Evolutionary conservation across 495 filamentous ascomycete species (phyloP).

Genomic region (Xylona heveae): DNA sequence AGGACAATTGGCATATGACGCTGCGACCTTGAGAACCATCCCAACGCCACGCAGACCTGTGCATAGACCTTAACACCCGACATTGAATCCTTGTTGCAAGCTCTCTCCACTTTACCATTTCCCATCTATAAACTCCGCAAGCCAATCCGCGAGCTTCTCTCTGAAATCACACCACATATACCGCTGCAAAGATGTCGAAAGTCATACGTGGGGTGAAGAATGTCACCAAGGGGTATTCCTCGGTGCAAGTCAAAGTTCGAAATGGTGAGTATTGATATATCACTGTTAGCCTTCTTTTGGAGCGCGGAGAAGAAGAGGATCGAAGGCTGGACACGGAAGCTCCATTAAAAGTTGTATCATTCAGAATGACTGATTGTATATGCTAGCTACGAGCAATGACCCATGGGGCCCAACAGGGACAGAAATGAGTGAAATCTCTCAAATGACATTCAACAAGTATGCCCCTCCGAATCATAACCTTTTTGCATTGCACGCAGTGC

Average conservation of each 20-base stretch:
- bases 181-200: constrained; percentile 57
- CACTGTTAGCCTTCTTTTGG: background rate
- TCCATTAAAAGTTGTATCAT: no score
- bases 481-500: background rate
- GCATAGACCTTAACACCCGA: no score
- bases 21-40: no score
- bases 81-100: no score
- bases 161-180: no score
- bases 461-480: constrained; percentile 11
- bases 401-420: constrained; percentile 97
- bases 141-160: no score
- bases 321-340: no score
- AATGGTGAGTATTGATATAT: constrained; percentile 51
- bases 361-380: constrained; percentile 6
- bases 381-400: constrained; percentile 88
- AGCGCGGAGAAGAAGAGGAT: no score
- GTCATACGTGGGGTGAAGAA: constrained; percentile 98
- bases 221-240: constrained; percentile 97
- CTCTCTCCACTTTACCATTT: no score
- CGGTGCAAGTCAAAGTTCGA: constrained; percentile 94
- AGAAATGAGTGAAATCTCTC: constrained; percentile 97
- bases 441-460: constrained; percentile 92
- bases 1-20: no score
- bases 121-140: no score
- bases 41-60: no score